Conservation (phyloP, 192 early-diverging fungal species). For the Spinellus fusiger region DNA sequence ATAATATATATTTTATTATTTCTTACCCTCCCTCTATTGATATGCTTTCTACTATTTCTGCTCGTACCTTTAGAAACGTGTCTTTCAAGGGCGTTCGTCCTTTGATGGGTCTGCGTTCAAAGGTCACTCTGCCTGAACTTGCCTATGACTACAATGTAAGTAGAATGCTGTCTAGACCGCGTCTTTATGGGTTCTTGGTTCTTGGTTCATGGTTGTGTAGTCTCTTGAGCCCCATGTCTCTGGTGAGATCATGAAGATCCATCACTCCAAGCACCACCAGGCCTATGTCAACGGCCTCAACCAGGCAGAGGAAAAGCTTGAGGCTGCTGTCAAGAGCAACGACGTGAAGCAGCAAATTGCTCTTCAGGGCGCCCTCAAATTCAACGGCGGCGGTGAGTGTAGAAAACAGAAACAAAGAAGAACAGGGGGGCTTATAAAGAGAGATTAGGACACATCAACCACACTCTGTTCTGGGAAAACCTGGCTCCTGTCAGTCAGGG, state of each 20-base stretch:
- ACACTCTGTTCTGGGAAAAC: conserved; percentile 93
- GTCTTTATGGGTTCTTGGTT: background rate
- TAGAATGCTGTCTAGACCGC: background rate
- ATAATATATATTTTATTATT: background rate
- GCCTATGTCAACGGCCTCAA: conserved; percentile 87
- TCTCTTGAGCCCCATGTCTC: conserved; percentile 91
- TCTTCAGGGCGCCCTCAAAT: conserved; percentile 77
- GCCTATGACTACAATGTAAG: conserved; percentile 75
- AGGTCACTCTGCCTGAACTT: conserved; percentile 86
- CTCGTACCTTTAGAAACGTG: conserved; percentile 26
- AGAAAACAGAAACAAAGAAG: background rate
- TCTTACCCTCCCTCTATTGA: too few species aligned
- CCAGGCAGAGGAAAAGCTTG: conserved; percentile 87
- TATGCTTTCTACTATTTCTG: conserved; percentile 32
- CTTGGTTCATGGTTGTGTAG: conserved; percentile 27
- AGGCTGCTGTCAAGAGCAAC: conserved; percentile 57
- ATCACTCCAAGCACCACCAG: conserved; percentile 94
- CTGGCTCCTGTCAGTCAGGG: conserved; percentile 76
- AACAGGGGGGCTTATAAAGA: background rate
- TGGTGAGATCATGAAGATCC: conserved; percentile 90
- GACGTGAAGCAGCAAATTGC: conserved; percentile 71
- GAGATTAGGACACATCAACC: conserved; percentile 70
- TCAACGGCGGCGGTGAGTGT: conserved; percentile 82
- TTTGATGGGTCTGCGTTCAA: conserved; percentile 37
- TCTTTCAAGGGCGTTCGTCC: conserved; percentile 21